A percentile compares a stretch with the other conserved stretches of the same genome.
phyloP scores from a whole-genome alignment of 1,284 basidiomycete genomes.

The Puccinia hordei region DNA sequence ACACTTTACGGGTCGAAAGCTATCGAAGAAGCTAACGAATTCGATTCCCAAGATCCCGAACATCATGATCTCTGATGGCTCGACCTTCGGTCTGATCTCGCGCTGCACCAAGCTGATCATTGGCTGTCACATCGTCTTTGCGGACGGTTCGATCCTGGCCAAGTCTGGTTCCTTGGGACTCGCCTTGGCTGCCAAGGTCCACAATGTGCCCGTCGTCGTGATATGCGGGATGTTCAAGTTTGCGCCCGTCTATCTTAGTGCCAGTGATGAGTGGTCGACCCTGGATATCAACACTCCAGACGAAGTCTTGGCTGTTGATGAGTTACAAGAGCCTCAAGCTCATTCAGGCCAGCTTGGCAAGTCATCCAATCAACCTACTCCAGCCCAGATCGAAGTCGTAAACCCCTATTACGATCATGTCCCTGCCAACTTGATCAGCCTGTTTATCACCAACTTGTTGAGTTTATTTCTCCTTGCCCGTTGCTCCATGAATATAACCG shows the following conservation, averaged over 20 bases:
- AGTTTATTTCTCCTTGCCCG: background rate
- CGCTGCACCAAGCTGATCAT: constrained; percentile 49
- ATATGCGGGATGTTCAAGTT: constrained; percentile 50
- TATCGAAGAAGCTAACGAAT: constrained; percentile 12
- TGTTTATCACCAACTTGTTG: constrained; percentile 51
- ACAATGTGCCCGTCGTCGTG: constrained; percentile 41
- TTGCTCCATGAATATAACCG: background rate
- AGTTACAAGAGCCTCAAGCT: background rate
- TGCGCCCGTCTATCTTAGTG: constrained; percentile 20
- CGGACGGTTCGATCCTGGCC: constrained; percentile 49
- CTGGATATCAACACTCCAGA: constrained; percentile 39
- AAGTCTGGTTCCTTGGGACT: constrained; percentile 46
- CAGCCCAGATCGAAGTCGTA: constrained; percentile 31
- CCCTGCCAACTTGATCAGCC: constrained; percentile 41
- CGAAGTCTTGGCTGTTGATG: constrained; percentile 28
- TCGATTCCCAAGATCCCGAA: constrained; percentile 33
- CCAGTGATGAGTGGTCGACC: constrained; percentile 38
- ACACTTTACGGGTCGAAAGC: constrained; percentile 25
- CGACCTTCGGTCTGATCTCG: constrained; percentile 41
- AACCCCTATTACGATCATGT: constrained; percentile 50
- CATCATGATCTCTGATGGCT: constrained; percentile 36
- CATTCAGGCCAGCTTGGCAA: background rate
- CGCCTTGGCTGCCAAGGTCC: constrained; percentile 37
- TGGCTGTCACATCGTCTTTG: constrained; percentile 49
- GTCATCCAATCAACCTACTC: background rate